These are phyloP conservation scores for Botryotinia convoluta DNA, from an alignment of 2,329 filamentous ascomycete species.

Conservation along the genomic window DNA sequence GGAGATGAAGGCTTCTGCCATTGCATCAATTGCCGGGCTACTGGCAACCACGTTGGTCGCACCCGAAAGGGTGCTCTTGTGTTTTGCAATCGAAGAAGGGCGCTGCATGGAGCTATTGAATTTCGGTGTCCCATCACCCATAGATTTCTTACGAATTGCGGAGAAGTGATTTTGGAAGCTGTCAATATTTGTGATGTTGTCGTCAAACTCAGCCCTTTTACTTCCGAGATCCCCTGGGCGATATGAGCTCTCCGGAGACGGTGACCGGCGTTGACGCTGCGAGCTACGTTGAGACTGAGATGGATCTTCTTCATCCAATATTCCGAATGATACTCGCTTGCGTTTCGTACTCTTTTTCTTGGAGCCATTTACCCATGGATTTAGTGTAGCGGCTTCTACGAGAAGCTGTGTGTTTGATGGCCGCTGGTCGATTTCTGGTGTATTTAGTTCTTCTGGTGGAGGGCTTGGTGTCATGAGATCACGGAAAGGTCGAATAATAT, in stretches of 20 bases:
- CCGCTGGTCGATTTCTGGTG: not conserved
- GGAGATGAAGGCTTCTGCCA: constrained; percentile 50
- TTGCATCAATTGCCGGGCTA: constrained; percentile 47
- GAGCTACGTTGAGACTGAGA: not conserved
- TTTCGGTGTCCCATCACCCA: constrained; percentile 21
- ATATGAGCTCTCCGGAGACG: constrained; percentile 25
- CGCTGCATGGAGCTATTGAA: constrained; percentile 23
- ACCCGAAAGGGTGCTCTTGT: constrained; percentile 25
- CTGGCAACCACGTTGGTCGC: constrained; percentile 22
- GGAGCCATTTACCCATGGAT: constrained; percentile 33
- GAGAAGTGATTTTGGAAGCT: constrained; percentile 29
- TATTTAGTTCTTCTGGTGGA: constrained; percentile 12
- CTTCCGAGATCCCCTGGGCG: constrained; percentile 4
- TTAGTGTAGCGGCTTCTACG: constrained; percentile 29
- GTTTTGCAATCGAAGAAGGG: constrained; percentile 23
- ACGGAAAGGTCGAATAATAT: constrained; percentile 28
- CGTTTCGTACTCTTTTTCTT: constrained; percentile 24
- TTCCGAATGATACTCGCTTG: constrained; percentile 37
- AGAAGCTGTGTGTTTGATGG: constrained; percentile 30
- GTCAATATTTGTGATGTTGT: constrained; percentile 20
- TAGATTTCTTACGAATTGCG: not conserved
- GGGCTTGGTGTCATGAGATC: constrained; percentile 28
- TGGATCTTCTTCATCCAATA: constrained; percentile 16
- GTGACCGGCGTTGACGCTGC: constrained; percentile 22
- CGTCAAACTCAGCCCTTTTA: constrained; percentile 26